Evolutionary conservation across 345 rosid genomes (phyloP).

Genomic region (Eucalyptus decipiens): DNA sequence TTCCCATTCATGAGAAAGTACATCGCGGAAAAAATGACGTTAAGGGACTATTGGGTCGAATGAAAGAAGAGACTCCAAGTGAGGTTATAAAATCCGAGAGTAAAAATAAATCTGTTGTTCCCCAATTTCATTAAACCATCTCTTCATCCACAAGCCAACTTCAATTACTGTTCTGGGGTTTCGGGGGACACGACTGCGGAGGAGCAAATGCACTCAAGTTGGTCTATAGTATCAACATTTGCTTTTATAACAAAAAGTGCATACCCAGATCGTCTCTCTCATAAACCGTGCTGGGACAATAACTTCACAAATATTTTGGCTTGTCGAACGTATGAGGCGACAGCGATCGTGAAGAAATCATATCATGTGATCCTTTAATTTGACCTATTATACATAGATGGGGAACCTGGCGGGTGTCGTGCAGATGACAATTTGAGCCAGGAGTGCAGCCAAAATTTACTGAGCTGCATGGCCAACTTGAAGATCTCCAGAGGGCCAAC

Average conservation of each 20-base stretch:
- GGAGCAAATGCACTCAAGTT: neutral
- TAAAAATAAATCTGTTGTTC: neutral
- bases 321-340: too few relatives aligned
- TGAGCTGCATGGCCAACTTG: slow-evolving; percentile 60
- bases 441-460: slow-evolving; percentile 67
- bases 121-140: neutral
- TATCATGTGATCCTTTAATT: too few relatives aligned
- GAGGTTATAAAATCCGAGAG: neutral
- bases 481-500: slow-evolving; percentile 11
- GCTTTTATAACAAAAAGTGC: too few relatives aligned
- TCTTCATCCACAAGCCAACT: neutral
- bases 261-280: too few relatives aligned
- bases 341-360: too few relatives aligned
- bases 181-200: neutral
- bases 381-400: too few relatives aligned
- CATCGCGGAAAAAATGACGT: neutral
- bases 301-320: too few relatives aligned
- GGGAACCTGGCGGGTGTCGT: neutral
- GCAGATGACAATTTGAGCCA: slow-evolving; percentile 80
- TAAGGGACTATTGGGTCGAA: neutral
- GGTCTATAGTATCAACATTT: neutral
- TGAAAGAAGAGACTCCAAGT: neutral
- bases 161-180: neutral
- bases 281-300: too few relatives aligned
- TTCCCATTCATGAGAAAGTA: neutral